phyloP scores from a whole-genome alignment of 1,139 yeast species.

The Nakaseomyces kungkrabaensis region DNA sequence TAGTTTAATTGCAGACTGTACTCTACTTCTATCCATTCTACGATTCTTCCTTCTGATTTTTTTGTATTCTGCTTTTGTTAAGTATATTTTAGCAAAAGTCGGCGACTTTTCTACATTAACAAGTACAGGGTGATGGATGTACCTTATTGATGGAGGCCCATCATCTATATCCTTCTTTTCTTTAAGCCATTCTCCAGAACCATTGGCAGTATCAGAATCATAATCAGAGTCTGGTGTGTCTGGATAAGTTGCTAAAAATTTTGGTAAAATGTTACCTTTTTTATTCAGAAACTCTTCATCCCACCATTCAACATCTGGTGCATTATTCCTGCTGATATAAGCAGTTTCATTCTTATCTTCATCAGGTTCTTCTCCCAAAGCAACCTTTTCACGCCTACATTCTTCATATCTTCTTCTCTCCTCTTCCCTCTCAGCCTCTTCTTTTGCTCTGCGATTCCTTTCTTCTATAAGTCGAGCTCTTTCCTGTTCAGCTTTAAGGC shows the following conservation, averaged over 20 bases:
- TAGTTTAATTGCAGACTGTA: slow-evolving; percentile 65
- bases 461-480: slow-evolving; percentile 6
- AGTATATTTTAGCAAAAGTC: slow-evolving; percentile 37
- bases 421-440: slow-evolving; percentile 4
- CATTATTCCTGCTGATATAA: slow-evolving; percentile 9
- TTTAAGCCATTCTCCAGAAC: slow-evolving; percentile 12
- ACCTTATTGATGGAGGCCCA: slow-evolving; percentile 29
- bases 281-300: slow-evolving; percentile 19
- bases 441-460: background rate
- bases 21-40: slow-evolving; percentile 51
- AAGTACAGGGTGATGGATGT: slow-evolving; percentile 76
- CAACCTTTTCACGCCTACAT: slow-evolving; percentile 5
- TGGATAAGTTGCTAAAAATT: slow-evolving; percentile 13
- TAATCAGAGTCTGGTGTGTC: slow-evolving; percentile 14
- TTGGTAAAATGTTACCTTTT: slow-evolving; percentile 10
- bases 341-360: slow-evolving; percentile 16
- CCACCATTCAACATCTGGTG: slow-evolving; percentile 24
- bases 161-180: slow-evolving; percentile 15
- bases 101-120: slow-evolving; percentile 49
- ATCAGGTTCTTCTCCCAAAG: slow-evolving; percentile 24
- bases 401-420: slow-evolving; percentile 5
- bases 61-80: slow-evolving; percentile 72
- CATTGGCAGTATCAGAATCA: slow-evolving; percentile 14
- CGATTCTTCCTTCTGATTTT: slow-evolving; percentile 66
- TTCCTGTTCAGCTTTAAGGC: slow-evolving; percentile 10